These are phyloP conservation scores for Rhizophora apiculata DNA, from an alignment of 345 rosid species.

Conservation along the genomic window DNA sequence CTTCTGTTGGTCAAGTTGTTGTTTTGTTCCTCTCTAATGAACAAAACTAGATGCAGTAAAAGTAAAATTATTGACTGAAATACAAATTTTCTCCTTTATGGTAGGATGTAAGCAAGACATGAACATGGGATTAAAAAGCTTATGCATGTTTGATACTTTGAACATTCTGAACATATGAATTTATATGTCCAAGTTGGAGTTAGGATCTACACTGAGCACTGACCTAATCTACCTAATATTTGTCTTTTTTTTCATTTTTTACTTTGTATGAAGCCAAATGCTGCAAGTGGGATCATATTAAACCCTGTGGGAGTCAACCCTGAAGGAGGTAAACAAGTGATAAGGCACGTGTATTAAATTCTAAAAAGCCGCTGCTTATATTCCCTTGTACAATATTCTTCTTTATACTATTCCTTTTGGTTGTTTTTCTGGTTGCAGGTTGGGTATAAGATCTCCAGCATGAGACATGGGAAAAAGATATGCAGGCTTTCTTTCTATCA, in stretches of 20 bases:
- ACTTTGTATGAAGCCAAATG: slow-evolving; percentile 37
- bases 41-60: too few species aligned
- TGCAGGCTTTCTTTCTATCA: not conserved
- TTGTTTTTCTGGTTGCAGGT: slow-evolving; percentile 30
- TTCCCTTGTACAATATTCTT: slow-evolving; percentile 7
- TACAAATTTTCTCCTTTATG: too few species aligned
- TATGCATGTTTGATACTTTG: not conserved
- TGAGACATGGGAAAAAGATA: slow-evolving; percentile 5
- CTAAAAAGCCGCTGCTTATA: not conserved
- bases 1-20: too few species aligned
- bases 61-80: too few species aligned
- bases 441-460: slow-evolving; percentile 38
- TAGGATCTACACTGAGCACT: not conserved
- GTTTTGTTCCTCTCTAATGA: too few species aligned
- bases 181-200: not conserved
- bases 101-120: too few species aligned
- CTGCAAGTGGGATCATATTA: slow-evolving; percentile 27
- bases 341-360: slow-evolving; percentile 37
- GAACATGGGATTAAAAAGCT: too few species aligned
- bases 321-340: slow-evolving; percentile 36
- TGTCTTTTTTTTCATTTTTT: slow-evolving; percentile 20
- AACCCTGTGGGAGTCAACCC: slow-evolving; percentile 26
- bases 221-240: slow-evolving; percentile 19
- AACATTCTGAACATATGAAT: not conserved
- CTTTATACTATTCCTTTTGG: slow-evolving; percentile 30